Conservation (phyloP, 2,329 filamentous ascomycete species). For the Aaosphaeria pasadenensis region DNA sequence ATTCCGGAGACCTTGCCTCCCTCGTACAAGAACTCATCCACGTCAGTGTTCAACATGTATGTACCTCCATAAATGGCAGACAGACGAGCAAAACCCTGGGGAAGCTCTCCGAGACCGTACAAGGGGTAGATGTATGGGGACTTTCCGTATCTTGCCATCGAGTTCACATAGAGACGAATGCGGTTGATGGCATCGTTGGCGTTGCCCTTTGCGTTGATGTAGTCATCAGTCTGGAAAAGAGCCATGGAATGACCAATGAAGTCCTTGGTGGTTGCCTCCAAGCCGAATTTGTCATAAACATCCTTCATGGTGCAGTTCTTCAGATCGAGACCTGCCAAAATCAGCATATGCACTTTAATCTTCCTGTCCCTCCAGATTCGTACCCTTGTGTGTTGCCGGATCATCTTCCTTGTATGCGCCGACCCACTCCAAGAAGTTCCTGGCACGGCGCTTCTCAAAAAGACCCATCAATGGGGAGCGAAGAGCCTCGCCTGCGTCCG, state of each 20-base stretch:
- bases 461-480: slow-evolving; percentile 93
- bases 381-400: slow-evolving; percentile 85
- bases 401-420: slow-evolving; percentile 81
- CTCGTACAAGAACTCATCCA: slow-evolving; percentile 88
- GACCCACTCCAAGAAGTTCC: slow-evolving; percentile 95
- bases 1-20: slow-evolving; percentile 86
- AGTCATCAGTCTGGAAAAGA: slow-evolving; percentile 85
- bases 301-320: slow-evolving; percentile 86
- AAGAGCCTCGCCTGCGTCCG: slow-evolving; percentile 82
- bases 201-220: slow-evolving; percentile 69
- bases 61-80: slow-evolving; percentile 98
- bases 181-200: slow-evolving; percentile 86
- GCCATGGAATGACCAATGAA: slow-evolving; percentile 99
- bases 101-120: slow-evolving; percentile 94
- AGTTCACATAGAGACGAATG: slow-evolving; percentile 95
- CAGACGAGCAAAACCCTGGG: slow-evolving; percentile 94
- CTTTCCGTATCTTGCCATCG: slow-evolving; percentile 95
- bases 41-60: slow-evolving; percentile 96
- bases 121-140: slow-evolving; percentile 99
- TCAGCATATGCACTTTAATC: neutral
- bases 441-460: slow-evolving; percentile 96
- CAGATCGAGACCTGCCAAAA: slow-evolving; percentile 67
- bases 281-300: slow-evolving; percentile 96
- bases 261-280: slow-evolving; percentile 85
- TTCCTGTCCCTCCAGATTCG: slow-evolving; percentile 21